phyloP scores from a whole-genome alignment of 1,284 basidiomycete genomes.

The Cystobasidiaceae sp. region DNA sequence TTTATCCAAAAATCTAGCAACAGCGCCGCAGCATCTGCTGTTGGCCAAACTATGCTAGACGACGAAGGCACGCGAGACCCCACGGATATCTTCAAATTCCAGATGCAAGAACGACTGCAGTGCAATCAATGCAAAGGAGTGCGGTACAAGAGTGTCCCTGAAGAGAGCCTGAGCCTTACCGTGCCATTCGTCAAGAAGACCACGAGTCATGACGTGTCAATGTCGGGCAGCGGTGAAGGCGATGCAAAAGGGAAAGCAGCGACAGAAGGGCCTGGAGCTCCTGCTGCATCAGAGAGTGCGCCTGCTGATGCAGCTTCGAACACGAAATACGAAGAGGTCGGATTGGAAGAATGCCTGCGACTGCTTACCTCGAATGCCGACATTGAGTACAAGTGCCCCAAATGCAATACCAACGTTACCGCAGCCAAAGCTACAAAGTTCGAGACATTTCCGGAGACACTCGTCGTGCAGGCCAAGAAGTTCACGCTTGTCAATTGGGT shows the following conservation, averaged over 20 bases:
- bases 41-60: conserved; percentile 42
- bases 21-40: background rate
- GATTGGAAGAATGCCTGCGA: conserved; percentile 65
- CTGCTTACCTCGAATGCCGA: conserved; percentile 62
- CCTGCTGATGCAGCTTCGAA: too few species aligned
- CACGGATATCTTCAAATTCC: conserved; percentile 73
- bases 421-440: conserved; percentile 68
- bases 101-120: conserved; percentile 76
- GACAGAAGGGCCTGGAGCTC: background rate
- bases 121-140: conserved; percentile 79
- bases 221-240: background rate
- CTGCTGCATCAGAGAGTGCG: conserved; percentile 50
- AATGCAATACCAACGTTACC: conserved; percentile 59
- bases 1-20: conserved; percentile 58
- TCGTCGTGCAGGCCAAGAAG: conserved; percentile 87
- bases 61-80: conserved; percentile 53
- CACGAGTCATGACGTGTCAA: conserved; percentile 1
- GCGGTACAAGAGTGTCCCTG: conserved; percentile 73
- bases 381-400: conserved; percentile 61
- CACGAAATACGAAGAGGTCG: conserved; percentile 62
- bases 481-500: conserved; percentile 98
- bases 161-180: conserved; percentile 72
- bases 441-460: conserved; percentile 78
- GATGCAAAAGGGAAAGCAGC: background rate
- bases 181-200: conserved; percentile 62